Evolutionary conservation across 1,284 basidiomycete species (phyloP).

Genomic region (Boletus chippewaensis): DNA sequence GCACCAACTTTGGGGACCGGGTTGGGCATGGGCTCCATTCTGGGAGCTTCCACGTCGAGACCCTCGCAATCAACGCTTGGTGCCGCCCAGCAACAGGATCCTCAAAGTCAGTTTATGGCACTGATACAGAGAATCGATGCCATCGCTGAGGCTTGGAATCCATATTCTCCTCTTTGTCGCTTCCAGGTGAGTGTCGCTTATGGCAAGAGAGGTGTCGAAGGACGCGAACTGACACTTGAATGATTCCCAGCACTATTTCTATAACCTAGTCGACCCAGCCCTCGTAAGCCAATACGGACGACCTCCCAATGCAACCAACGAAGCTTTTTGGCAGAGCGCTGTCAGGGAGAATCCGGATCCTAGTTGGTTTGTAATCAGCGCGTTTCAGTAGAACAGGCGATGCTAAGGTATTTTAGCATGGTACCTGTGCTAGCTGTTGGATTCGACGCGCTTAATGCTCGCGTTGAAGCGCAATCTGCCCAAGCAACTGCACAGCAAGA

Average conservation of each 20-base stretch:
- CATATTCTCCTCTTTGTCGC: constrained; percentile 61
- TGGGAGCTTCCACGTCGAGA: constrained; percentile 20
- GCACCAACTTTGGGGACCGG: constrained; percentile 25
- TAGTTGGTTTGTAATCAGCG: constrained; percentile 48
- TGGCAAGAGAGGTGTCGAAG: background rate
- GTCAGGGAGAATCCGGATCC: constrained; percentile 79
- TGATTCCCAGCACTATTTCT: constrained; percentile 64
- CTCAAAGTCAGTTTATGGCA: constrained; percentile 53
- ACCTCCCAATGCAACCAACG: constrained; percentile 68
- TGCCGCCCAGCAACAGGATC: constrained; percentile 44
- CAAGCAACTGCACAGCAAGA: constrained; percentile 68
- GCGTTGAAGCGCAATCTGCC: constrained; percentile 72
- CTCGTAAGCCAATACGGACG: constrained; percentile 67
- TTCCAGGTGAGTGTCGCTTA: constrained; percentile 60
- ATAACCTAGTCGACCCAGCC: constrained; percentile 77
- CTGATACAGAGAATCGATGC: constrained; percentile 59
- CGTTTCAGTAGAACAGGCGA: background rate
- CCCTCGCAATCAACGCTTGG: constrained; percentile 25
- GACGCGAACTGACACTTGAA: constrained; percentile 2
- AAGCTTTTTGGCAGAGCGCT: constrained; percentile 76
- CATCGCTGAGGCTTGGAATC: constrained; percentile 69
- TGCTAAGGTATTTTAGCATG: constrained; percentile 44
- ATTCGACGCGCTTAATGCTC: constrained; percentile 76
- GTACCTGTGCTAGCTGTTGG: constrained; percentile 80
- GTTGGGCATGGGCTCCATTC: constrained; percentile 21